Evolutionary conservation across 768 basidiomycete genomes (phyloP).

Genomic region (Boletus edulis): DNA sequence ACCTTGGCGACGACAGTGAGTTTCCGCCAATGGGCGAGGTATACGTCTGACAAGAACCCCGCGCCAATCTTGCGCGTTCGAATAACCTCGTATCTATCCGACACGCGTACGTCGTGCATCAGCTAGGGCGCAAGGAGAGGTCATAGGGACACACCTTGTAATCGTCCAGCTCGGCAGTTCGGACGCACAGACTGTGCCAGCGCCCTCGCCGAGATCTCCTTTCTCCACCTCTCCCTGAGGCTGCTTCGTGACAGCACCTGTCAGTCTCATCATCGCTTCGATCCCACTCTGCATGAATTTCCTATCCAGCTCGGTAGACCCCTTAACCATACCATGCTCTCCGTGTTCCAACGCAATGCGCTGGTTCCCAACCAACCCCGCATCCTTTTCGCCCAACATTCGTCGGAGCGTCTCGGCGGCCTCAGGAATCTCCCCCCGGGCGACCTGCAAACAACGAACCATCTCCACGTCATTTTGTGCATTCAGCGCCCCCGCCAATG

Average conservation of each 20-base stretch:
- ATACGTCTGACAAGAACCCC: slow-evolving; percentile 78
- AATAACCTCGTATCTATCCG: slow-evolving; percentile 67
- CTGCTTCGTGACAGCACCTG: slow-evolving; percentile 24
- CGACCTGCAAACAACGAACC: slow-evolving; percentile 23
- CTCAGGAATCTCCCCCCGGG: slow-evolving; percentile 21
- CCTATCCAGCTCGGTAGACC: slow-evolving; percentile 36
- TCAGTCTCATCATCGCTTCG: slow-evolving; percentile 66
- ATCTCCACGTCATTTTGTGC: slow-evolving; percentile 18
- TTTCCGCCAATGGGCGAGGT: slow-evolving; percentile 69
- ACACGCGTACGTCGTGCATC: neutral
- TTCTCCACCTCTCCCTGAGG: neutral
- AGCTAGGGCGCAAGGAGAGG: neutral
- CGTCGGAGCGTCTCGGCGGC: slow-evolving; percentile 24
- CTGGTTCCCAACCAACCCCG: neutral
- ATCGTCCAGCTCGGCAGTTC: slow-evolving; percentile 74
- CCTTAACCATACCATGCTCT: neutral
- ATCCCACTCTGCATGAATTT: slow-evolving; percentile 74
- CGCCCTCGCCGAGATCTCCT: neutral
- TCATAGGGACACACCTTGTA: slow-evolving; percentile 43
- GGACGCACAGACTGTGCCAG: neutral
- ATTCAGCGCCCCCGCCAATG: slow-evolving; percentile 13
- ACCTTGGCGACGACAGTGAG: slow-evolving; percentile 72
- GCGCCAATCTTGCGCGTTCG: slow-evolving; percentile 65
- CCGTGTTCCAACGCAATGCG: neutral
- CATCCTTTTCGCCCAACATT: slow-evolving; percentile 1